phyloP scores from a whole-genome alignment of 2,329 filamentous ascomycete genomes.

The Fusarium devonianum region DNA sequence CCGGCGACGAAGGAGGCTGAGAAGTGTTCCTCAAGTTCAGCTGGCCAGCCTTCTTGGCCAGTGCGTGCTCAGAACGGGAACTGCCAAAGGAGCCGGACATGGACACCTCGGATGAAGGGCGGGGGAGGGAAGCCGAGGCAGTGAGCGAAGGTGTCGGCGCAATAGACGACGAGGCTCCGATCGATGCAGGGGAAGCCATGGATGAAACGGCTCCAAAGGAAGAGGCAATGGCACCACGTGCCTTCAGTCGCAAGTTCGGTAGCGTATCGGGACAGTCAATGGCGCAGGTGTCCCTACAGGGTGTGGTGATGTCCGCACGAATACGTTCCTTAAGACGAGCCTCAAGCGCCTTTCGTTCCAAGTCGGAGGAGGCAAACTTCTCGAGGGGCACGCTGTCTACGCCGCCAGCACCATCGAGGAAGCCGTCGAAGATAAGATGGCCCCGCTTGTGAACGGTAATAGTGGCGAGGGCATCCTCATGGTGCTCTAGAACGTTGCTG shows the following conservation, averaged over 20 bases:
- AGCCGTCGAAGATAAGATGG: conserved; percentile 53
- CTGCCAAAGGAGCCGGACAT: conserved; percentile 33
- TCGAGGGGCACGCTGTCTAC: conserved; percentile 45
- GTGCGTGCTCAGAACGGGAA: conserved; percentile 34
- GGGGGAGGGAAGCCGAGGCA: conserved; percentile 23
- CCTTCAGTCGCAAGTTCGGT: conserved; percentile 39
- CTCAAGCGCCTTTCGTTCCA: conserved; percentile 50
- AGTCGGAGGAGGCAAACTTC: conserved; percentile 44
- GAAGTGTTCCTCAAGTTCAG: conserved; percentile 31
- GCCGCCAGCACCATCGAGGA: conserved; percentile 44
- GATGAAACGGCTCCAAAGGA: conserved; percentile 10
- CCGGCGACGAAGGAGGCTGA: conserved; percentile 29
- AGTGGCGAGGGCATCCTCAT: conserved; percentile 54
- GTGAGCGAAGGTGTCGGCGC: conserved; percentile 22
- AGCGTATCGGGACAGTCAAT: conserved; percentile 46
- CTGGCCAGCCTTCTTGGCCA: conserved; percentile 35
- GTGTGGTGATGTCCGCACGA: conserved; percentile 55
- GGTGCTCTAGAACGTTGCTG: conserved; percentile 55
- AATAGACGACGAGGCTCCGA: conserved; percentile 17
- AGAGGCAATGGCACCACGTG: conserved; percentile 29
- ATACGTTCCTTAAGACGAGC: conserved; percentile 55
- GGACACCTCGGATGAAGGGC: conserved; percentile 29
- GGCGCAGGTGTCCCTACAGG: conserved; percentile 60
- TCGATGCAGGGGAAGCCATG: conserved; percentile 16
- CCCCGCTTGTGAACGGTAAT: conserved; percentile 60